A percentile compares a stretch with the other conserved stretches of the same genome.
Conservation (phyloP, 352 stramenopile species). For the Globisporangium middletonii region DNA sequence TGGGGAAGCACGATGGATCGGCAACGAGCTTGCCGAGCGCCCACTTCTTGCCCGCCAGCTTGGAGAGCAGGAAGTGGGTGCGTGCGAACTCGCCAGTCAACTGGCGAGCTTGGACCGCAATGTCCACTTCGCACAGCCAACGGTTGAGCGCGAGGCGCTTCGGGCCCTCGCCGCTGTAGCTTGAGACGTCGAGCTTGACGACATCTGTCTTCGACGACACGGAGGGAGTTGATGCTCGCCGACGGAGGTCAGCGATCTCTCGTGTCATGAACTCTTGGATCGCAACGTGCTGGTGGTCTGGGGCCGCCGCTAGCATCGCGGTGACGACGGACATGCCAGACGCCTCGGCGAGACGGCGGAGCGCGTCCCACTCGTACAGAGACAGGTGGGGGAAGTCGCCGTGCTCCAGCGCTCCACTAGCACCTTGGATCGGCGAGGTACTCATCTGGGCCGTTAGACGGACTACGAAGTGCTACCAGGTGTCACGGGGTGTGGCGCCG, state of each 20-base stretch:
- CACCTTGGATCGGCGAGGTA: too few relatives aligned
- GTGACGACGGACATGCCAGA: not conserved
- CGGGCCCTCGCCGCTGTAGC: constrained; percentile 12
- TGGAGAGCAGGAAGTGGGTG: too few relatives aligned
- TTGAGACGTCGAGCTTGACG: constrained; percentile 22
- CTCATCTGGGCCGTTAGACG: too few relatives aligned
- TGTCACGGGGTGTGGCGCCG: too few relatives aligned
- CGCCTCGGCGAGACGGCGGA: not conserved
- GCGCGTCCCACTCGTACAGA: not conserved
- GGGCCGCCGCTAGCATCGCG: not conserved
- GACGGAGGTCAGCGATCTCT: not conserved
- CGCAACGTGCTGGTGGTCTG: not conserved
- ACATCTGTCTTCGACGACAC: constrained; percentile 8
- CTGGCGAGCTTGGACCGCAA: constrained; percentile 11
- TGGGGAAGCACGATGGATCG: constrained; percentile 7
- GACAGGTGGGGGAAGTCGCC: not conserved
- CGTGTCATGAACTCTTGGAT: constrained; percentile 1
- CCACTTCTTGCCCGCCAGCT: too few relatives aligned
- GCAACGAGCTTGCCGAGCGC: too few relatives aligned
- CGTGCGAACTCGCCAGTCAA: too few relatives aligned
- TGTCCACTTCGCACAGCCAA: constrained; percentile 20
- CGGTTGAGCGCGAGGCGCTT: constrained; percentile 11
- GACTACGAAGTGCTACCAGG: too few relatives aligned
- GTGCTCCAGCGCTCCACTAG: not conserved
- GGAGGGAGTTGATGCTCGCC: not conserved